Conservation (phyloP, 805 yeast species). For the Candida palmyrensis region DNA sequence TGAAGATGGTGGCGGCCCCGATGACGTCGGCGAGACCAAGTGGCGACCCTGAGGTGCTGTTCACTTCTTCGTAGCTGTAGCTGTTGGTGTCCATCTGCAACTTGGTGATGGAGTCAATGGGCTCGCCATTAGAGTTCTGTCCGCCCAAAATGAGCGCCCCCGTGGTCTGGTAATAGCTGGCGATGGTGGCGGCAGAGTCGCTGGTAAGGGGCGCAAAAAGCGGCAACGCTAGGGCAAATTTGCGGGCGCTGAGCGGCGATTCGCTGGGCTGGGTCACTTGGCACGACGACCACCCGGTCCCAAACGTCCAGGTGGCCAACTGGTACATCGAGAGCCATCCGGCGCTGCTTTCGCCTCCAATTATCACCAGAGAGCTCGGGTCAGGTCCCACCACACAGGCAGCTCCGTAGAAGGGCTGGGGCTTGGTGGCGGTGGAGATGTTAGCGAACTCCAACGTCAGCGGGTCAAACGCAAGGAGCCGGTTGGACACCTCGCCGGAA, state of each 20-base stretch:
- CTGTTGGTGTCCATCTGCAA: slow-evolving; percentile 27
- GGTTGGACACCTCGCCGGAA: slow-evolving; percentile 24
- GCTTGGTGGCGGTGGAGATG: slow-evolving; percentile 46
- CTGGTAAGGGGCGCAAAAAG: slow-evolving; percentile 32
- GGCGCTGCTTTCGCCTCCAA: slow-evolving; percentile 59
- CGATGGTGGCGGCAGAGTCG: slow-evolving; percentile 20
- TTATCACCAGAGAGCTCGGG: slow-evolving; percentile 44
- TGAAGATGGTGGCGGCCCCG: slow-evolving; percentile 51
- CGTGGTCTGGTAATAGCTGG: slow-evolving; percentile 27
- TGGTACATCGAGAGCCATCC: slow-evolving; percentile 77
- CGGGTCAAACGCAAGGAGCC: slow-evolving; percentile 44
- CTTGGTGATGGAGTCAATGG: slow-evolving; percentile 28
- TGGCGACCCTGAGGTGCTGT: slow-evolving; percentile 4
- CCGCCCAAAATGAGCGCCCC: slow-evolving; percentile 63
- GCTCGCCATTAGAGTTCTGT: slow-evolving; percentile 25
- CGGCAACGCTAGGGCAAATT: slow-evolving; percentile 50
- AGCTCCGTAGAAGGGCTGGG: slow-evolving; percentile 53
- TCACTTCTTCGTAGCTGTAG: slow-evolving; percentile 35
- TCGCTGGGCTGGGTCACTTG: slow-evolving; percentile 20
- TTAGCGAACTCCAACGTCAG: slow-evolving; percentile 25
- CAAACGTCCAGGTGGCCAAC: slow-evolving; percentile 66
- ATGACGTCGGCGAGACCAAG: slow-evolving; percentile 21
- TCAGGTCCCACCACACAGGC: slow-evolving; percentile 39
- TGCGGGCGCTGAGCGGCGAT: slow-evolving; percentile 46
- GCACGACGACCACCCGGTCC: slow-evolving; percentile 61